Base-by-base conservation (phyloP, 306 rosid species). In the Cyclanthera cordifolia region DNA sequence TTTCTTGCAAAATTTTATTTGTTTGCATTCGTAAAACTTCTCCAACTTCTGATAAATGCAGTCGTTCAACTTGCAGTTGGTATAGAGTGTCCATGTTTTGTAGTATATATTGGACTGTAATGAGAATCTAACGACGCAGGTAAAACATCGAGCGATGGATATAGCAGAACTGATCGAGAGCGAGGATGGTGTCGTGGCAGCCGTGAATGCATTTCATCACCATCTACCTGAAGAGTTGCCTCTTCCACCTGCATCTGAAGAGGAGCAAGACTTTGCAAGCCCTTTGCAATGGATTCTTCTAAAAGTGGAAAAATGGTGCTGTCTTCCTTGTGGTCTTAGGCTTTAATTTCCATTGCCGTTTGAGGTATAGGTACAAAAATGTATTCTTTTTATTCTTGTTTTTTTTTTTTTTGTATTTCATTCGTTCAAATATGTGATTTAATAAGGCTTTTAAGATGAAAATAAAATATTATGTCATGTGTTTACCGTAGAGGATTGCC, bases 121-220 rank as follows among this genome's bases (percentile, higher is more conserved):
- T 37, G 70, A 16, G 43, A 58, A 41, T 70, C 69, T 27, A 9
- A 41, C 28, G 61, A 8, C 72, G 72, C 76, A 93, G 98, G 93
- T 93, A 56, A 93, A 87, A 78, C 73, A 85, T 80, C 85, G 73
- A 75, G 89, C 83, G 7, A 78, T 76, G 73, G 93, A 85, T 75
- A 53, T 93, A 24, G 88, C 95, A n/a, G 85, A 83, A 77, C 74
- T 89, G 84, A 79, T 93, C 41, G 88, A 85, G 81, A 87, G 81
- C 11, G 99, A 93, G 78, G 96, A 93, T n/a, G 99, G 99, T 7
- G 96, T 87, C 75, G 94, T 88, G 1, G 86, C 86, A 13, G 96
- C 99, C 4, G 96, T 93, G 30, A 80, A 86, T 64, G 93, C 96
- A n/a, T 93, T 93, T 78, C 96, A 90, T 64, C 82, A 84, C 37